Evolutionary conservation across 2,329 filamentous ascomycete species (phyloP).

Genomic region (Aspergillus novofumigatus): DNA sequence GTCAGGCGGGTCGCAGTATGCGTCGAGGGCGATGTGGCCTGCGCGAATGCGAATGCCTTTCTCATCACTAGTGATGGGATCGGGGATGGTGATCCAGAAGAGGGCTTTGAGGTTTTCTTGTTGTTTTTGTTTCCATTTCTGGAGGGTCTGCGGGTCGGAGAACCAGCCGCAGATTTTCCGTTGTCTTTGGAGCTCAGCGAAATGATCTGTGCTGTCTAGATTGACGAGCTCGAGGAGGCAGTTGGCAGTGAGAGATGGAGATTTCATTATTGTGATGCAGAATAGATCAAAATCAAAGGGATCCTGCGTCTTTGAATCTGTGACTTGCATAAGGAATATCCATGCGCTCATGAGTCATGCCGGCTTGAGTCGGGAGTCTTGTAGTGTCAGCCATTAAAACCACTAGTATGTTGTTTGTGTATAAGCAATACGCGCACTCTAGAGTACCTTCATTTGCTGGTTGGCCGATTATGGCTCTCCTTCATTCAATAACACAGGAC

Average conservation of each 20-base stretch:
- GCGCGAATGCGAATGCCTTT: neutral
- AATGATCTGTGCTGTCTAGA: constrained; percentile 10
- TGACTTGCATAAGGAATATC: too few species aligned
- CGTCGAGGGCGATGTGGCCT: neutral
- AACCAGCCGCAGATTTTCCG: constrained; percentile 20
- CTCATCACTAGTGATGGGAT: neutral
- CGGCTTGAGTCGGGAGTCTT: neutral
- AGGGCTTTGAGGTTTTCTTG: constrained; percentile 12
- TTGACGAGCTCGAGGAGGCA: neutral
- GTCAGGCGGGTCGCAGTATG: neutral
- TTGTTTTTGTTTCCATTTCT: constrained; percentile 11
- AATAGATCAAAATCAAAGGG: neutral
- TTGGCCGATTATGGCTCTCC: too few species aligned
- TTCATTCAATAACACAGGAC: too few species aligned
- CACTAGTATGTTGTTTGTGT: too few species aligned
- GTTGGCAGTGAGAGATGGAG: neutral
- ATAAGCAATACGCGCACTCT: too few species aligned
- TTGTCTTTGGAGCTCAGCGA: constrained; percentile 16
- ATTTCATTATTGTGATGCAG: neutral
- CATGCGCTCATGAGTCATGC: too few species aligned
- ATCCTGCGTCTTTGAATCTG: neutral
- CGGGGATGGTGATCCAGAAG: constrained; percentile 19
- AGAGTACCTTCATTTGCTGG: too few species aligned
- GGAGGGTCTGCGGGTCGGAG: constrained; percentile 6
- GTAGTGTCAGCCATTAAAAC: neutral